Base-by-base conservation (phyloP, 1,284 basidiomycete genomes). In the Rhodotorula glutinis region DNA sequence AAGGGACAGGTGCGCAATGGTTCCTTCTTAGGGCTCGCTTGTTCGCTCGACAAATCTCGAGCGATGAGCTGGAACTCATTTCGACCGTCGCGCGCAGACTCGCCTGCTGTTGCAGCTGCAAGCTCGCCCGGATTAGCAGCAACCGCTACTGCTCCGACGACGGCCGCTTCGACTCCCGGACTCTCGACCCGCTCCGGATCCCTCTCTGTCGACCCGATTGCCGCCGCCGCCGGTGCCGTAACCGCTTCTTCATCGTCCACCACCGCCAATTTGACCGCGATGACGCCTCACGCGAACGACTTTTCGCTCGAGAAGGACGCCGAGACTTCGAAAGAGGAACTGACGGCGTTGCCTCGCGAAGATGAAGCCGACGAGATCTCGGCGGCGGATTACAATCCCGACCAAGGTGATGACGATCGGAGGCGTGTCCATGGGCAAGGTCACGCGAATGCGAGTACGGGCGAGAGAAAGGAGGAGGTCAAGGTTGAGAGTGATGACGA, bases 311-410 rank as follows among this genome's bases (percentile, higher is more conserved):
- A 61, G 25, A 70, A 65, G 21, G 57, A 60, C 38, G 70, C 66
- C 25, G 25, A 25, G 16, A 51, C 49, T 27, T 51, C 49, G 13
- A 16, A 25, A 23, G 49, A 25, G 49, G 49, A 51, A 17, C 49
- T 25, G 49, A 51, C 49, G 25, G 49, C 49, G 25, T 27, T 51
- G 49, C 49, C 49, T 3, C 27, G 49, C 1, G 49, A 51, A n/a
- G 49, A 51, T 13, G 81, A 80, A 54, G 82, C 81, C 55, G 82
- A 81, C 65, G 85, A 88, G 72, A 82, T 94, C 44, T 90, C 87
- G 51, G 93, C 93, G 27, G 93, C 92, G 53, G 92, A 96, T 79
- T 97, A 96, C 79, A 90, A 95, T 78, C 91, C 92, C 23, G 89
- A 88, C 75, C 83, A 87, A 41, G 88, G 90, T 76, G 91, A 93